phyloP scores from a whole-genome alignment of 805 yeast genomes.

The Candida parachauliodes region DNA sequence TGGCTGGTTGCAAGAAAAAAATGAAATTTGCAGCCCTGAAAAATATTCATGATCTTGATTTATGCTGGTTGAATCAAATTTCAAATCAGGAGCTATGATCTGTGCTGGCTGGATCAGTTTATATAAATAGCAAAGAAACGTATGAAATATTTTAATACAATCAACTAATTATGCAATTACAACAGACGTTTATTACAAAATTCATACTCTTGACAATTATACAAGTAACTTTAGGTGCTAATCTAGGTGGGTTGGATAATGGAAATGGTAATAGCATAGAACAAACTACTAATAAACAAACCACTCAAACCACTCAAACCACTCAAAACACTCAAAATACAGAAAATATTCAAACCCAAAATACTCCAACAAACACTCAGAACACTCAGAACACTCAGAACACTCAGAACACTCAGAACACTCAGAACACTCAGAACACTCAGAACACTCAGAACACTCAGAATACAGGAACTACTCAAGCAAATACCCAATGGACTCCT shows the following conservation, averaged over 20 bases:
- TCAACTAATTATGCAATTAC: conserved; percentile 8
- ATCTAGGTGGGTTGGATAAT: conserved; percentile 14
- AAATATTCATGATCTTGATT: background rate
- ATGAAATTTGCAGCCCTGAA: conserved; percentile 17
- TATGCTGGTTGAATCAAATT: conserved; percentile 4
- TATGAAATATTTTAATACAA: too few species aligned
- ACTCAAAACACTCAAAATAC: background rate
- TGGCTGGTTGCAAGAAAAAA: conserved; percentile 23
- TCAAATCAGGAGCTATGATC: conserved; percentile 1
- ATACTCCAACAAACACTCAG: background rate
- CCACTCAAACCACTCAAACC: too few species aligned
- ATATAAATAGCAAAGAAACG: conserved; percentile 5
- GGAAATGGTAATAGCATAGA: conserved; percentile 1
- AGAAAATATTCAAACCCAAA: background rate
- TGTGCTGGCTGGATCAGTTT: conserved; percentile 1
- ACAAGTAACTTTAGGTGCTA: background rate
- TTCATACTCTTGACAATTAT: conserved; percentile 4
- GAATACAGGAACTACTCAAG: background rate
- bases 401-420: too few species aligned
- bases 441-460: background rate
- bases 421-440: background rate
- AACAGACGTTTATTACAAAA: background rate
- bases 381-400: background rate
- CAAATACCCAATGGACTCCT: background rate
- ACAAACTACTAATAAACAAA: conserved; percentile 6